These are phyloP conservation scores for Alloascoidea hylecoeti DNA, from an alignment of 805 yeast species.

Conservation along the genomic window DNA sequence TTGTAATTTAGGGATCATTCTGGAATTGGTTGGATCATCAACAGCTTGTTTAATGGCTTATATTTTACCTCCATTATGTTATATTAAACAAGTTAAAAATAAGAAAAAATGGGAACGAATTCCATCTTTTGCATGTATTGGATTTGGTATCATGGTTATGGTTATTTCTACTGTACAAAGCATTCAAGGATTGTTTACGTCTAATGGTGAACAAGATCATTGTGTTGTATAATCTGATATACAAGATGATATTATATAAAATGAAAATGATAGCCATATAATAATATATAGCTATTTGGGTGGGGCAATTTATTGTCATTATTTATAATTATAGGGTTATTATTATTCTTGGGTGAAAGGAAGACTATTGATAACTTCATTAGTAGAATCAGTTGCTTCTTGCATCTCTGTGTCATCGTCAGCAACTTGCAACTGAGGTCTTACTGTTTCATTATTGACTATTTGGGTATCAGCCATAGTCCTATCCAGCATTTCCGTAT, in stretches of 20 bases:
- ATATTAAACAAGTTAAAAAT: constrained; percentile 42
- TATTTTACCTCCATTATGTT: constrained; percentile 81
- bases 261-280: too few species aligned
- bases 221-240: constrained; percentile 22
- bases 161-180: constrained; percentile 70
- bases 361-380: background rate
- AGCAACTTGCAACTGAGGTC: too few species aligned
- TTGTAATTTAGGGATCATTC: constrained; percentile 78
- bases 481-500: too few species aligned
- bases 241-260: too few species aligned
- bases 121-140: constrained; percentile 45
- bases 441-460: too few species aligned
- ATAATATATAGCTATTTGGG: too few species aligned
- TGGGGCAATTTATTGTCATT: too few species aligned
- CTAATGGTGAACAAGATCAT: constrained; percentile 28
- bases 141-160: constrained; percentile 70
- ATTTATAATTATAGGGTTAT: background rate
- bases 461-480: too few species aligned
- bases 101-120: constrained; percentile 28
- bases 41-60: constrained; percentile 90
- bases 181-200: constrained; percentile 26
- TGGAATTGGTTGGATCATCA: constrained; percentile 86
- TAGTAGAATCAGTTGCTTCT: too few species aligned
- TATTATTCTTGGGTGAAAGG: background rate
- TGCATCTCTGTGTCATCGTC: too few species aligned